Evolutionary conservation across 2,329 filamentous ascomycete species (phyloP), one percentile per base, ranked within the genome.

Genomic region (Aspergillus arachidicola): DNA sequence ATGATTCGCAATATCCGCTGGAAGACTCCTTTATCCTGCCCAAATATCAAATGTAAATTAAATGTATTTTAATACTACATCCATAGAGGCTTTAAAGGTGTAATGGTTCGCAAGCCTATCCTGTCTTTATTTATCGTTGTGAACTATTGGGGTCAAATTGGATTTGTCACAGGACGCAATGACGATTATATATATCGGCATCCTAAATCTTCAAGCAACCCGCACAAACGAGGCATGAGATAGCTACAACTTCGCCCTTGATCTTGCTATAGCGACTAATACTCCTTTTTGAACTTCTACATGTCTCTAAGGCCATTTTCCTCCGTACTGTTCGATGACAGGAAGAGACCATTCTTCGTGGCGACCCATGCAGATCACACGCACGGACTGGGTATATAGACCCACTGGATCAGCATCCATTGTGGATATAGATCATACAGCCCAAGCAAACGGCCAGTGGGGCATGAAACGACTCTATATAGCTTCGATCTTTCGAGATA

Each of bases 11-110:
- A 34, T 34, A 12, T 34, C 10, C 11, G 11, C 32, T 1, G 11
- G 10, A 34, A 34, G 11, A 11, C 10, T 34, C 32, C 2, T 34
- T 34, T 3, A 36, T 36, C 14, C 34, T 36, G 1, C 6, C 34
- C 6, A 36, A 16, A 14, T 36, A 6, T 36, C 14, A 36, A 16
- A 16, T 6, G 6, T 36, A 36, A 16, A 6, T 16, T 7, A 3
- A 36, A 16, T 36, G 16, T 16, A 16, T 16, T 36, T 6, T 16
- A 3, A 36, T 6, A 36, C 5, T 16, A 16, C 14, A 3, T 7
- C 6, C 0, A 0, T 1, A 16, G 6, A 0, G 5, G 2, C 6
- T 16, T 16, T 16, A 36, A 0, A 16, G 11, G 5, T 36, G 14
- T 16, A 1, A 6, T 2, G 6, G 34, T 7, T 34, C 1, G 6